Conservation (phyloP, 441 rosid genomes). For the Euphorbia celastroides region DNA sequence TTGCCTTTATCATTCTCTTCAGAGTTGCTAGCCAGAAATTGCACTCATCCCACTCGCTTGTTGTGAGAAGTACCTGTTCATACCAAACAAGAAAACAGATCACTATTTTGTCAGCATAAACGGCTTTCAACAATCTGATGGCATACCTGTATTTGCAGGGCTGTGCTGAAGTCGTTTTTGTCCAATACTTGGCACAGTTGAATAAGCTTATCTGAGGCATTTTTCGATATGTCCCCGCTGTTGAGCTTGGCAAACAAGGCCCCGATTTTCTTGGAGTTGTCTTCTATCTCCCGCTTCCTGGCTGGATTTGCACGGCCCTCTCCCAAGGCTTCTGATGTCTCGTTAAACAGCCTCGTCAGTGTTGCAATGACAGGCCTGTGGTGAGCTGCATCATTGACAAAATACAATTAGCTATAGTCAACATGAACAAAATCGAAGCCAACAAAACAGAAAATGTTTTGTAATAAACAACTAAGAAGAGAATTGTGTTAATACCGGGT, state of each 20-base stretch:
- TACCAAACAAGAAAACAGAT: not conserved
- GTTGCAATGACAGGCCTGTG: slow-evolving; percentile 65
- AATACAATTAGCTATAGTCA: too few species aligned
- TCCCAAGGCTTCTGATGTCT: slow-evolving; percentile 93
- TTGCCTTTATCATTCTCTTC: slow-evolving; percentile 89
- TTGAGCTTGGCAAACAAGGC: slow-evolving; percentile 91
- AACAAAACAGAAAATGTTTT: not conserved
- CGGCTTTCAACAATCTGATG: not conserved
- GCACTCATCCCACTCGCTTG: slow-evolving; percentile 98
- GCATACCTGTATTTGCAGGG: slow-evolving; percentile 85
- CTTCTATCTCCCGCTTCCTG: slow-evolving; percentile 94
- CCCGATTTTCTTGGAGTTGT: slow-evolving; percentile 87
- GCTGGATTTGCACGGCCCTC: slow-evolving; percentile 83
- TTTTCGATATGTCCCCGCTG: slow-evolving; percentile 82
- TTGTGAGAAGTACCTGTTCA: slow-evolving; percentile 74
- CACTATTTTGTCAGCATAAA: not conserved
- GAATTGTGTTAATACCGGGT: slow-evolving; percentile 51
- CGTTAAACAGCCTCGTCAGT: slow-evolving; percentile 79
- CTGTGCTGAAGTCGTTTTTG: slow-evolving; percentile 62
- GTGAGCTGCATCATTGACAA: slow-evolving; percentile 46
- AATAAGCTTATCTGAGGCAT: slow-evolving; percentile 86
- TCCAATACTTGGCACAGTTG: slow-evolving; percentile 94
- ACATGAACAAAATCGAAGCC: not conserved
- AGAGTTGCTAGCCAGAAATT: slow-evolving; percentile 91
- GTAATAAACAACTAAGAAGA: not conserved